Evolutionary conservation across 129 eudicot species (phyloP).

Genomic region (Lactuca saligna): DNA sequence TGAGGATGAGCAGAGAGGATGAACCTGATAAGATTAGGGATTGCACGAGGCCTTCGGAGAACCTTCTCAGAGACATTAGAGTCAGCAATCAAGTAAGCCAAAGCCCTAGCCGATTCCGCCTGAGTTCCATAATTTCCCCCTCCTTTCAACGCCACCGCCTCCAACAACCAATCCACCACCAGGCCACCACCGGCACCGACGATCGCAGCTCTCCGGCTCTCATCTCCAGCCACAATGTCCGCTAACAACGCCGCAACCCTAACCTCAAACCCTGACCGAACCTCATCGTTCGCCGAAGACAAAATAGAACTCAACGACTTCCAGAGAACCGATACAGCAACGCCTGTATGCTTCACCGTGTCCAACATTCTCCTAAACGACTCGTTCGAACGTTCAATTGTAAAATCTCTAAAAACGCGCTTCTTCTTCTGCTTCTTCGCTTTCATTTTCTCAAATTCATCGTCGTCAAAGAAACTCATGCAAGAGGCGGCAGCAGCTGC

Average conservation of each 20-base stretch:
- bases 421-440: slow-evolving; percentile 7
- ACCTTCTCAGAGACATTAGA: slow-evolving; percentile 59
- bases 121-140: slow-evolving; percentile 56
- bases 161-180: slow-evolving; percentile 90
- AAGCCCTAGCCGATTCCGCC: slow-evolving; percentile 90
- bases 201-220: slow-evolving; percentile 68
- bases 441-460: slow-evolving; percentile 7
- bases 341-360: slow-evolving; percentile 65
- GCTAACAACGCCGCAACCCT: slow-evolving; percentile 91
- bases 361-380: slow-evolving; percentile 41
- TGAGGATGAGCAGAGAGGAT: slow-evolving; percentile 80
- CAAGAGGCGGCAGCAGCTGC: slow-evolving; percentile 37
- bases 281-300: slow-evolving; percentile 78
- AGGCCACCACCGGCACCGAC: slow-evolving; percentile 87
- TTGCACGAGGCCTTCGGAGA: slow-evolving; percentile 63
- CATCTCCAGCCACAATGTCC: slow-evolving; percentile 91
- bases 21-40: slow-evolving; percentile 68
- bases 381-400: slow-evolving; percentile 47
- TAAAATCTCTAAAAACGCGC: slow-evolving; percentile 33
- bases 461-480: slow-evolving; percentile 12
- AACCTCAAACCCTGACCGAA: slow-evolving; percentile 81
- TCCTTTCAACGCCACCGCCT: slow-evolving; percentile 55
- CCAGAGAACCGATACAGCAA: slow-evolving; percentile 82
- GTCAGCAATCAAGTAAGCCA: slow-evolving; percentile 93
- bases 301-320: slow-evolving; percentile 76